phyloP scores from a whole-genome alignment of 2,329 filamentous ascomycete genomes.

The Fusarium robinianum region DNA sequence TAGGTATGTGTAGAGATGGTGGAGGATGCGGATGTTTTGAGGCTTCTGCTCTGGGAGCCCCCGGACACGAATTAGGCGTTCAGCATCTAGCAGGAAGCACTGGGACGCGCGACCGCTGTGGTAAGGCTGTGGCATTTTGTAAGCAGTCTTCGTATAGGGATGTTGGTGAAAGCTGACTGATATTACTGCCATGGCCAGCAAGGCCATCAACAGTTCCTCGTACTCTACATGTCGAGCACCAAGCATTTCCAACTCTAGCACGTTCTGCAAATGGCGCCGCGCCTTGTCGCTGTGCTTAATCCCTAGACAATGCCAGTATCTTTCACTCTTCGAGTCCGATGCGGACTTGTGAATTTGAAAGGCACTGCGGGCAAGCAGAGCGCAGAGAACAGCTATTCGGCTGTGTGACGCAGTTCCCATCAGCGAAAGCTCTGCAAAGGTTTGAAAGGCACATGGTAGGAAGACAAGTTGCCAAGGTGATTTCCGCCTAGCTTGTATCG shows the following conservation, averaged over 20 bases:
- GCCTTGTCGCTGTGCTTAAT: background rate
- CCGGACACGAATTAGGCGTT: background rate
- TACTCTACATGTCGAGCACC: background rate
- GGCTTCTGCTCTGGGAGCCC: background rate
- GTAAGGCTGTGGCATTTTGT: background rate
- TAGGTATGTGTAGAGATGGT: conserved; percentile 1
- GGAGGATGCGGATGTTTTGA: background rate
- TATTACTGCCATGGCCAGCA: background rate
- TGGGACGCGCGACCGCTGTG: background rate
- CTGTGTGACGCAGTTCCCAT: background rate
- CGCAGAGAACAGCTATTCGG: background rate
- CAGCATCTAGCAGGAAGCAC: background rate
- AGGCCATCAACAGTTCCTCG: background rate
- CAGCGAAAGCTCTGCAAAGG: background rate
- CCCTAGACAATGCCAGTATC: background rate
- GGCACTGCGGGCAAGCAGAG: background rate
- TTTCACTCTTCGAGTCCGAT: background rate
- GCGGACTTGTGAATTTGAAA: background rate
- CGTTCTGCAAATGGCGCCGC: background rate
- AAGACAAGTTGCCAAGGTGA: conserved; percentile 1
- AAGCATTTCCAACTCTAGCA: background rate
- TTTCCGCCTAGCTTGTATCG: background rate
- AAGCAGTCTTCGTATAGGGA: background rate
- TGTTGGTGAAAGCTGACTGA: background rate
- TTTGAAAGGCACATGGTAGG: background rate